Percentiles rank a stretch among this genome's conserved stretches.
phyloP scores from a whole-genome alignment of 768 basidiomycete species.

The Cyclocybe aegerita region DNA sequence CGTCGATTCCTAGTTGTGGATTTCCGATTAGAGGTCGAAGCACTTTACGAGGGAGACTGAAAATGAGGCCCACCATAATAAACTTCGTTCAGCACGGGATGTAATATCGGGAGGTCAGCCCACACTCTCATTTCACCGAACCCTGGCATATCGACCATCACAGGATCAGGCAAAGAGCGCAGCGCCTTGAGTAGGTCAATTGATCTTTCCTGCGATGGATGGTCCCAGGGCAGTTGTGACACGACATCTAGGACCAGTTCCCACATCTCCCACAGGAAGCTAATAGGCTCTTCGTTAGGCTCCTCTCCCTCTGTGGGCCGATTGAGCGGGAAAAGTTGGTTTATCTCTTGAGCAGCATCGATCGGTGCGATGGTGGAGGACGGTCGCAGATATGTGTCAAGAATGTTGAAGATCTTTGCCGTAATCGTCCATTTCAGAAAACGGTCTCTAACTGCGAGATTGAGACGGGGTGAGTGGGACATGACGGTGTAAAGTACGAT shows the following conservation, averaged over 20 bases:
- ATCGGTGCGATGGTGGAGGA: too few relatives aligned
- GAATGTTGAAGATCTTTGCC: not conserved
- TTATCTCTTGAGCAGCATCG: not conserved
- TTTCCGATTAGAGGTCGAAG: not conserved
- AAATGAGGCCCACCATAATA: not conserved
- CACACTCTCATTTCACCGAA: conserved; percentile 1
- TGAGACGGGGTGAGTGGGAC: not conserved
- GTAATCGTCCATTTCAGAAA: not conserved
- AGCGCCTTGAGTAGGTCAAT: conserved; percentile 1
- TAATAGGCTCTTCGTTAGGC: conserved; percentile 1
- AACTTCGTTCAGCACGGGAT: conserved; percentile 1
- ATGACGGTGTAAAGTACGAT: too few relatives aligned
- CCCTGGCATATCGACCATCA: not conserved
- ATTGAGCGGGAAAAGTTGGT: conserved; percentile 2
- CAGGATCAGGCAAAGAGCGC: not conserved
- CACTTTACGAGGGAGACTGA: not conserved
- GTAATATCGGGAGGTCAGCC: conserved; percentile 2
- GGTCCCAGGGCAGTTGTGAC: conserved; percentile 5
- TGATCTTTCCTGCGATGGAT: conserved; percentile 2
- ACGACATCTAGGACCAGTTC: not conserved
- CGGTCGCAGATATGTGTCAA: not conserved
- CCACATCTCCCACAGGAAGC: conserved; percentile 3
- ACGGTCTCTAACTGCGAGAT: not conserved
- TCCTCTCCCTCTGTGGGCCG: conserved; percentile 2
- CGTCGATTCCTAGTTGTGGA: too few relatives aligned